Evolutionary conservation across 148 eudicot species (phyloP).

Genomic region (Drosera capensis): DNA sequence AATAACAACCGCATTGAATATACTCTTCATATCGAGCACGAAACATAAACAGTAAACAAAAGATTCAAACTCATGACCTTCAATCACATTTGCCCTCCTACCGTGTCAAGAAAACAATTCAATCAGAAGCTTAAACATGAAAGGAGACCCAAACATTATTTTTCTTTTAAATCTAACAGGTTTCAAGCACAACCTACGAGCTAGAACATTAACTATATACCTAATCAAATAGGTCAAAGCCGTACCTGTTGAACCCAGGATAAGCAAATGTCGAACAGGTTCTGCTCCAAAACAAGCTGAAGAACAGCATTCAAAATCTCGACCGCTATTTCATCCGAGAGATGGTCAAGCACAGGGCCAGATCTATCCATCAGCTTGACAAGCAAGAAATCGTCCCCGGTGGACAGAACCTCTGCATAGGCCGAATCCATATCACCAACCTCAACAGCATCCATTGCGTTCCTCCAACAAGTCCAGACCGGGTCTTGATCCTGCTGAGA

Average conservation of each 20-base stretch:
- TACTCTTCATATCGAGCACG: no score
- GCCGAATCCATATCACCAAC: constrained; percentile 85
- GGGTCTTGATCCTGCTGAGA: constrained; percentile 58
- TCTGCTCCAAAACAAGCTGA: constrained; percentile 65
- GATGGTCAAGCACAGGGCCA: constrained; percentile 81
- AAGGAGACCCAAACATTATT: no score
- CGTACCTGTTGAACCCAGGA: constrained; percentile 96
- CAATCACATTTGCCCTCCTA: no score
- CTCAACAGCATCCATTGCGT: constrained; percentile 92
- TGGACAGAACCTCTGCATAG: constrained; percentile 76
- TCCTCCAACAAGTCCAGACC: constrained; percentile 81
- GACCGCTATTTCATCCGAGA: constrained; percentile 63
- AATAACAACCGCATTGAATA: no score
- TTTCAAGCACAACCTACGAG: no score
- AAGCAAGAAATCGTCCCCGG: constrained; percentile 75
- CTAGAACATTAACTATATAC: no score
- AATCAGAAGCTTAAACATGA: no score
- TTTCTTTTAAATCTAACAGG: no score
- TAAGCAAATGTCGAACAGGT: constrained; percentile 56
- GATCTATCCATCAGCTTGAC: constrained; percentile 88
- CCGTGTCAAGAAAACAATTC: no score
- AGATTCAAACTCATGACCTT: no score
- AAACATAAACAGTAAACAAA: no score
- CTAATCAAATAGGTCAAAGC: neutral
- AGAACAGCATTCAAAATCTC: constrained; percentile 68